These are phyloP conservation scores for Dichotomocladium elegans DNA, from an alignment of 371 early-diverging fungal species.

Conservation along the genomic window DNA sequence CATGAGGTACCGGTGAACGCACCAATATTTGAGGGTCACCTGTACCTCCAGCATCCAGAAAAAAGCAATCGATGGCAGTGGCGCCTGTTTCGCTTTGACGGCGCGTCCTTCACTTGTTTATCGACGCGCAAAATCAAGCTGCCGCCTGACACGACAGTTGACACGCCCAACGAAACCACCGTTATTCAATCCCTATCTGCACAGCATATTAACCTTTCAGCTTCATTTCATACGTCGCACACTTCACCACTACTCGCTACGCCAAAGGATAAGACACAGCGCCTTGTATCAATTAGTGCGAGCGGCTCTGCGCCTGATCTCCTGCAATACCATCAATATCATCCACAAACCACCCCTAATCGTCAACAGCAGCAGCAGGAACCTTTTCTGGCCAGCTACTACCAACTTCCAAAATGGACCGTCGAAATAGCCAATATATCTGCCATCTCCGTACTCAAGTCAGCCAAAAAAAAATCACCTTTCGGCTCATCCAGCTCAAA, in stretches of 20 bases:
- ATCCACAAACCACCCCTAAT: neutral
- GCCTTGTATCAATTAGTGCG: constrained; percentile 8
- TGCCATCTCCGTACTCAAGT: constrained; percentile 37
- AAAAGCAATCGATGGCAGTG: constrained; percentile 35
- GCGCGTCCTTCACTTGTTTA: constrained; percentile 38
- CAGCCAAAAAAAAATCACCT: constrained; percentile 16
- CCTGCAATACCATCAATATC: neutral
- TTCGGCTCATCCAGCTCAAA: constrained; percentile 6
- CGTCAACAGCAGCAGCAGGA: neutral
- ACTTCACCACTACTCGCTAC: constrained; percentile 38
- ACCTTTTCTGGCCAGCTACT: constrained; percentile 26
- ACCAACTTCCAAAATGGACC: constrained; percentile 46
- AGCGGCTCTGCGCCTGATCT: constrained; percentile 6
- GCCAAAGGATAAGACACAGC: constrained; percentile 22
- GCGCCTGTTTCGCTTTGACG: constrained; percentile 51
- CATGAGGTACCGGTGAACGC: constrained; percentile 39
- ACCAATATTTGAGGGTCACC: constrained; percentile 46
- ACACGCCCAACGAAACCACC: constrained; percentile 8
- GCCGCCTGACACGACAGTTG: constrained; percentile 22
- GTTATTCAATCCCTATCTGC: neutral
- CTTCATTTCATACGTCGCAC: constrained; percentile 17
- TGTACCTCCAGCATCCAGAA: constrained; percentile 31
- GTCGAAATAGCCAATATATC: constrained; percentile 33
- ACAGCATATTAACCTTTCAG: constrained; percentile 7
- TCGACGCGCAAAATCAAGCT: constrained; percentile 36